Evolutionary conservation across 169 alveolate genomes (phyloP), one percentile per base, ranked within the genome.

Genomic region (Blepharisma undulans): DNA sequence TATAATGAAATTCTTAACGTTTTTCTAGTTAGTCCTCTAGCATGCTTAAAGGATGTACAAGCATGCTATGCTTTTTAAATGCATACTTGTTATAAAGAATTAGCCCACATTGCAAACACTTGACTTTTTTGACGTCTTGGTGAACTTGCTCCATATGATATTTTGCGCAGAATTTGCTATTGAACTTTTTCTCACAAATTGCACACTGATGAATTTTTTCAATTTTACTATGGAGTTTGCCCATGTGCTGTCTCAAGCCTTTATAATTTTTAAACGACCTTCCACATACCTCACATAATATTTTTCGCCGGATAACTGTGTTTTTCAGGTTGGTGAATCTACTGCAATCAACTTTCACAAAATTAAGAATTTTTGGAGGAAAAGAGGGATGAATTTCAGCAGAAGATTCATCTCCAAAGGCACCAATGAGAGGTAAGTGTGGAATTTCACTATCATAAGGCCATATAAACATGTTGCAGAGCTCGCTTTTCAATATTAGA

Each of bases 141-240:
- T 79, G 87, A 33, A 79, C 87, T 79, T 79, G 66, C 12, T 79
- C 34, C 29, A 79, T 33, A 72, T 79, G 87, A 32, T 25, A 25
- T 79, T 79, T 79, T 4, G 34, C 61, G 14, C 61, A 29, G 66
- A 25, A 33, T 79, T 79, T 79, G 34, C 34, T 29, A 25, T 79
- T 30, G 34, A 79, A 79, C 72, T n/a, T 30, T 33, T 79, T 79
- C 7, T 29, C 30, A 33, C 87, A 79, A 29, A 29, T 22, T 4
- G 18, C 87, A n/a, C 87, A 79, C 18, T 29, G 30, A 79, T 25
- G 48, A n/a, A 33, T 30, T 33, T 79, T 79, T 79, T 33, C 66
- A 25, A n/a, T n/a, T 32, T 79, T 30, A 29, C 30, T 29, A 7
- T 79, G 87, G 66, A 79, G 29, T 33, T 79, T 79, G 12, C 87